phyloP scores from a whole-genome alignment of 176 grass and related monocot genomes.

The Carex kokanica region DNA sequence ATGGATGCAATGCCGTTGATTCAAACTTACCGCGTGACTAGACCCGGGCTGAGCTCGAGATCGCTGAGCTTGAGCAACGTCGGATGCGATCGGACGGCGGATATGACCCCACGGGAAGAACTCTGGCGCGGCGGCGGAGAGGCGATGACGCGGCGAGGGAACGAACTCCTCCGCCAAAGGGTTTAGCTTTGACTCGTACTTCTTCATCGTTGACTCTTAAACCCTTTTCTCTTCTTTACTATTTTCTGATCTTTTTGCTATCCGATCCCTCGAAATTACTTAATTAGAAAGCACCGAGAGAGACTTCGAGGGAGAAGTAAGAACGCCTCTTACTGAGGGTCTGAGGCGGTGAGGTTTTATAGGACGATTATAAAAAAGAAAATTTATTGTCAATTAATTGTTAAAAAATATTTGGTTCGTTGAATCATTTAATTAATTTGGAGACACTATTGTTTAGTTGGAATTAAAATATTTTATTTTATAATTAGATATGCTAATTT shows the following conservation, averaged over 20 bases:
- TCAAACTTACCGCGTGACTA: neutral
- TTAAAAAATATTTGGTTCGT: neutral
- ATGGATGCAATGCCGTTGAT: neutral
- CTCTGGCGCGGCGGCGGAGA: conserved; percentile 1
- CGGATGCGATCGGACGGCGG: neutral
- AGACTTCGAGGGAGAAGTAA: neutral
- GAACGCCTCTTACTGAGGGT: no score
- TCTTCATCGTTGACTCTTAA: neutral
- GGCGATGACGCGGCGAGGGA: neutral
- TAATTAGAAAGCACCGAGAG: neutral
- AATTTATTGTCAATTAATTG: neutral
- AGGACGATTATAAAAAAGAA: neutral
- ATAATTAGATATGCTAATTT: neutral
- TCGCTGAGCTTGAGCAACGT: neutral
- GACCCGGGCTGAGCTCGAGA: neutral
- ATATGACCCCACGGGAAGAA: neutral
- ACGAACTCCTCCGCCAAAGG: conserved; percentile 3
- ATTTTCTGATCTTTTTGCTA: neutral
- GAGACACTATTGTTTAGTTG: neutral
- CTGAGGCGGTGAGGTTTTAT: neutral
- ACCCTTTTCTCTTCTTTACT: neutral
- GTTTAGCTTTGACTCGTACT: neutral
- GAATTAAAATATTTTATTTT: neutral
- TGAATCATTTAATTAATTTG: no score
- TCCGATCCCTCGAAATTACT: neutral